Evolutionary conservation across 1,284 basidiomycete genomes (phyloP).

Genomic region (Rhizoctonia solani): DNA sequence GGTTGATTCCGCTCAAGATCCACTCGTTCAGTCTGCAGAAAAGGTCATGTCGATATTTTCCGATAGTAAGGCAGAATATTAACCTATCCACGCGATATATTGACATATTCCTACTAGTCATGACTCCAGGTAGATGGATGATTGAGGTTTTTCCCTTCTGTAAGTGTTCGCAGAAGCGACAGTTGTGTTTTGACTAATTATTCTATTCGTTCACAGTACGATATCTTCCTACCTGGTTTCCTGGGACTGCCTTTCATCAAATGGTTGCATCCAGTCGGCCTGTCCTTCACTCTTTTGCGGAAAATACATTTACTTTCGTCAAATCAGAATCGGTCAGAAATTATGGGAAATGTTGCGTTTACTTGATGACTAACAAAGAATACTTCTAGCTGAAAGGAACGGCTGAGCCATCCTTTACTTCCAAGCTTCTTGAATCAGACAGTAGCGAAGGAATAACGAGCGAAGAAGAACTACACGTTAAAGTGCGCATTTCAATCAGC

Average conservation of each 20-base stretch:
- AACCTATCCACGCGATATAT: neutral
- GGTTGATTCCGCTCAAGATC: slow-evolving; percentile 14
- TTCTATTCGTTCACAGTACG: slow-evolving; percentile 38
- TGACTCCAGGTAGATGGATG: slow-evolving; percentile 21
- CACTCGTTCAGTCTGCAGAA: slow-evolving; percentile 7
- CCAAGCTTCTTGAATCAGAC: slow-evolving; percentile 41
- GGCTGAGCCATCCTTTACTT: slow-evolving; percentile 42
- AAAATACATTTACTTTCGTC: slow-evolving; percentile 42
- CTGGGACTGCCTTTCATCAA: slow-evolving; percentile 44
- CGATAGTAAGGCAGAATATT: neutral
- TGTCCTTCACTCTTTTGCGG: slow-evolving; percentile 40
- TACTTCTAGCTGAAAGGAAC: slow-evolving; percentile 42
- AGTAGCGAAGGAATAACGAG: slow-evolving; percentile 34
- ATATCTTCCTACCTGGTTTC: slow-evolving; percentile 46
- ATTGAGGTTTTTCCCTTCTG: slow-evolving; percentile 20
- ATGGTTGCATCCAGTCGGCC: slow-evolving; percentile 39
- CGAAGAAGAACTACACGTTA: slow-evolving; percentile 43
- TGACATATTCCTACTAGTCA: neutral
- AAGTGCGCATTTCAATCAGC: too few species aligned
- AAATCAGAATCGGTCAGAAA: slow-evolving; percentile 42
- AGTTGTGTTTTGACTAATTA: too few species aligned
- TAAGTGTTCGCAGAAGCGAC: neutral
- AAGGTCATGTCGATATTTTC: slow-evolving; percentile 22
- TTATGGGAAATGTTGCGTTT: neutral
- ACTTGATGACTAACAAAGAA: neutral